Percentiles rank a stretch among this genome's conserved stretches.
These are phyloP conservation scores for Colletotrichum sp. DNA, from an alignment of 2,329 filamentous ascomycete species.

Conservation along the genomic window DNA sequence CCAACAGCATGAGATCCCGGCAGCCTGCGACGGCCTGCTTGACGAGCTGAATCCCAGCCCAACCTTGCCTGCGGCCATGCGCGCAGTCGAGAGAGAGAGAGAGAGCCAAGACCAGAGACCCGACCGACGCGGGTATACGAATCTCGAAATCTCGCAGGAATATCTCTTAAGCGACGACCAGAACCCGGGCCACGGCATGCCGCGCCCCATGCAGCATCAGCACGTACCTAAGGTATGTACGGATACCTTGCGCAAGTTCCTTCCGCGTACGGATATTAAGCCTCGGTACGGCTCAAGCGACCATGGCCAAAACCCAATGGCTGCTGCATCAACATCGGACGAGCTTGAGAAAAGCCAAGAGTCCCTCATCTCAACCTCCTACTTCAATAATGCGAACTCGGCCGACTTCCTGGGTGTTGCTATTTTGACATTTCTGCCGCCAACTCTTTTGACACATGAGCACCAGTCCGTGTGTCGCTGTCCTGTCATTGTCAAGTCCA, in stretches of 20 bases:
- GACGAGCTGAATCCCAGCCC: not conserved
- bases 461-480: not conserved
- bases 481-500: not conserved
- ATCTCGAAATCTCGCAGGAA: not conserved
- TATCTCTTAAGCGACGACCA: not conserved
- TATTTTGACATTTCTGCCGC: not conserved
- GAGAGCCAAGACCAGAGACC: not conserved
- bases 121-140: not conserved
- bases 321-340: slow-evolving; percentile 1
- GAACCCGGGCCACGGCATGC: not conserved
- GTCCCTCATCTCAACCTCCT: not conserved
- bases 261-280: not conserved
- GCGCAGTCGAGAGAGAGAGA: not conserved
- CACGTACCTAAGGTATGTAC: too few species aligned
- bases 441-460: not conserved
- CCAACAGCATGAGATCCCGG: not conserved
- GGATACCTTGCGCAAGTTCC: too few species aligned
- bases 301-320: not conserved
- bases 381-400: not conserved
- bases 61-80: not conserved
- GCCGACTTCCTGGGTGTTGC: not conserved
- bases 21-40: not conserved
- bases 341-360: slow-evolving; percentile 5
- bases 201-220: too few species aligned
- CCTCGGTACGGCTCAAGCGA: not conserved